Base-by-base conservation (phyloP, 345 rosid species). In the Camelina hispida region DNA sequence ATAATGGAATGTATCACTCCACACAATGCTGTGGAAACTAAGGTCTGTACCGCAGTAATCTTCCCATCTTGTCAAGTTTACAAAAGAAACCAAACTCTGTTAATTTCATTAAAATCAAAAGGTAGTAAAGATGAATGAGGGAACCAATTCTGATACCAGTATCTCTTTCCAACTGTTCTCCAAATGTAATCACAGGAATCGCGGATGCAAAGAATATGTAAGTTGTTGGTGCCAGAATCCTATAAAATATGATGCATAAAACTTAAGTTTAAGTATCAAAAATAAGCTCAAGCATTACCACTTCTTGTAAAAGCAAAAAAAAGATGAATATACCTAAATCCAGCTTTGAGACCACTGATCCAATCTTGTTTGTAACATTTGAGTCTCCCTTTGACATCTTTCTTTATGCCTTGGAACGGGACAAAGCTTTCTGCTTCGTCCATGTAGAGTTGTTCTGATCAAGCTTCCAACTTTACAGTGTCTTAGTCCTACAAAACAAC, bases 181-280 rank as follows among this genome's bases (percentile, higher is more conserved):
- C 98, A 68, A 93, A 93, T 55, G 98, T 81, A 50, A 93, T 88
- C 63, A 89, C 98, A 5, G 98, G 98, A 71, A 93, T 89, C 13
- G 98, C 98, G 11, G 98, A 91, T 54, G 97, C 97, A 77, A 93
- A 93, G 80, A 93, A 93, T 78, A 93, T 93, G 69, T 91, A 93
- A 50, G 94, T 93, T 57, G 98, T 93, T 70, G 98, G 98, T 32
- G 97, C 97, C 62, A 94, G 86, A 79, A 94, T 91, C 93, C 97
- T 94, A 61, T 0, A 15, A 43, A 37, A 23, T 17, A 4, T 25
- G 6, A 1, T 38, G 9, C 42, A 40, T 15, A 76, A n/a, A 15
- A 28, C n/a, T 4, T 28, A 28, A 28, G 30, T 28, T 0, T 8
- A 56, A 70, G 9, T 63, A 38, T 53, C 11, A 6, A 28, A 37